phyloP scores from a whole-genome alignment of 768 basidiomycete species.

The Mycena leptocephala region DNA sequence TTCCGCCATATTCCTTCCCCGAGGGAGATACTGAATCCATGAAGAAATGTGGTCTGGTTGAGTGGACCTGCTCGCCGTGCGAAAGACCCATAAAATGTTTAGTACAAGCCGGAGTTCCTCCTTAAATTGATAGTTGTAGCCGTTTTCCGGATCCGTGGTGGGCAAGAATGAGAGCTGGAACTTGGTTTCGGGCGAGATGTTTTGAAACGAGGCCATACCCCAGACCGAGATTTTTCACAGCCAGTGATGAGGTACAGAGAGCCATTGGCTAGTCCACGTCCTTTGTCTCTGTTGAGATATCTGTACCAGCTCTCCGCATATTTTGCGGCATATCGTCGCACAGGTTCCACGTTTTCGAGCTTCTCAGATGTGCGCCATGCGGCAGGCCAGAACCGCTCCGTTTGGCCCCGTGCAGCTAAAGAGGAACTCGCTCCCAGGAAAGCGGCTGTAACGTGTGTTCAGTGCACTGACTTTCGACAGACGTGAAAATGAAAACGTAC shows the following conservation, averaged over 20 bases:
- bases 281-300: background rate
- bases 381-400: background rate
- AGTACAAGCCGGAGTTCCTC: background rate
- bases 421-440: background rate
- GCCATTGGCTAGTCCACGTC: background rate
- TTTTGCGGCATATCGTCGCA: background rate
- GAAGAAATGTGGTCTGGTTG: background rate
- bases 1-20: background rate
- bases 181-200: background rate
- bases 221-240: background rate
- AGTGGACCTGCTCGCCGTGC: background rate
- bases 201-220: background rate
- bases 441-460: background rate
- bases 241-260: background rate
- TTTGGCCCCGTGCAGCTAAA: background rate
- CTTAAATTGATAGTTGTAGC: background rate
- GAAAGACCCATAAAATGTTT: background rate
- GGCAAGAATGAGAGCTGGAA: background rate
- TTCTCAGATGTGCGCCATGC: background rate
- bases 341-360: background rate
- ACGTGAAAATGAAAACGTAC: background rate
- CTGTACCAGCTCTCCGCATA: background rate
- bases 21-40: background rate
- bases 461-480: background rate
- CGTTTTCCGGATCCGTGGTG: no score